Evolutionary conservation across 2,329 filamentous ascomycete species (phyloP).

Genomic region (Hypocreales sp.): DNA sequence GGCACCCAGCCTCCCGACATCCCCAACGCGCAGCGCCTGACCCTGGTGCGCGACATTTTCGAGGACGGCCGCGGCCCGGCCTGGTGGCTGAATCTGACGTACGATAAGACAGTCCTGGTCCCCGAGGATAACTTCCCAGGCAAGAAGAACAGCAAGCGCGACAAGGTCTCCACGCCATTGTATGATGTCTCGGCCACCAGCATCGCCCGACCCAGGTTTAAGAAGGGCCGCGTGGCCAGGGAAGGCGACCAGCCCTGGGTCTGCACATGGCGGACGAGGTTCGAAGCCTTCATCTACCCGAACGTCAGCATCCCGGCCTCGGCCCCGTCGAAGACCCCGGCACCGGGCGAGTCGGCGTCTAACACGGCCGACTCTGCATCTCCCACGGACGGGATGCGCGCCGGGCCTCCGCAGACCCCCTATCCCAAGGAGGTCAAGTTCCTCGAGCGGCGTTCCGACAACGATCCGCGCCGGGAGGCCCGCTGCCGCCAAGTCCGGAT

Average conservation of each 20-base stretch:
- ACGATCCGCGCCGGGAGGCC: constrained; percentile 16
- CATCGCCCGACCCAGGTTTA: constrained; percentile 11
- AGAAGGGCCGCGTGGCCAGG: constrained; percentile 12
- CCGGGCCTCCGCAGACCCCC: too few relatives aligned
- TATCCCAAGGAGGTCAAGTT: constrained; percentile 41
- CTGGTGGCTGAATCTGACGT: constrained; percentile 34
- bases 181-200: constrained; percentile 4
- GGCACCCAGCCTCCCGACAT: constrained; percentile 38
- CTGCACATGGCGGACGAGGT: constrained; percentile 39
- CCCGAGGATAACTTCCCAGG: constrained; percentile 22
- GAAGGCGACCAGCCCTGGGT: constrained; percentile 40
- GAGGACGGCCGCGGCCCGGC: constrained; percentile 34
- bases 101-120: constrained; percentile 42
- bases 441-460: constrained; percentile 31
- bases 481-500: constrained; percentile 35
- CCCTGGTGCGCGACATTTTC: constrained; percentile 35
- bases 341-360: too few relatives aligned
- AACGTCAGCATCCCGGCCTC: constrained; percentile 23
- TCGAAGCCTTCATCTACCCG: constrained; percentile 43
- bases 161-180: constrained; percentile 7
- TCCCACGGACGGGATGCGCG: too few relatives aligned
- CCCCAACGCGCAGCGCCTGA: constrained; percentile 19
- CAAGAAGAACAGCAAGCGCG: constrained; percentile 12
- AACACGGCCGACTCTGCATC: too few relatives aligned
- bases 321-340: constrained; percentile 1